Conservation (phyloP, 129 eudicot species). For the Flaveria sonorensis region DNA sequence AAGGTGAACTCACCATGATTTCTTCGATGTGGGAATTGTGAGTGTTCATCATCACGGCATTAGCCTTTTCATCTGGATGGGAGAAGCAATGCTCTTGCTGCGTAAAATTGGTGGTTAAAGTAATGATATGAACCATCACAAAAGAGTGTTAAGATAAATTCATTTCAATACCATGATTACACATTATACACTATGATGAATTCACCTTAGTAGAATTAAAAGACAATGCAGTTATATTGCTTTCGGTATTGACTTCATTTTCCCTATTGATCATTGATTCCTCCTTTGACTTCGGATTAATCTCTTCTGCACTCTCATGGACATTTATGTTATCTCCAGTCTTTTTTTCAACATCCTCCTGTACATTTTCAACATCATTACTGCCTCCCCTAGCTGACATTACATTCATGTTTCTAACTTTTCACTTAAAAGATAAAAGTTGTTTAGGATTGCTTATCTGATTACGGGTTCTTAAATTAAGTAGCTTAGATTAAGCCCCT, state of each 20-base stretch:
- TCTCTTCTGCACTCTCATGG: neutral
- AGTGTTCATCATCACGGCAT: neutral
- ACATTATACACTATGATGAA: neutral
- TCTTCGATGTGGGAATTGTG: neutral
- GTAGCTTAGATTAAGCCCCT: neutral
- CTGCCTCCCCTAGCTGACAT: neutral
- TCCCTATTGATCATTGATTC: constrained; percentile 18
- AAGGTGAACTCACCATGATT: constrained; percentile 25
- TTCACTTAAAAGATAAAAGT: neutral
- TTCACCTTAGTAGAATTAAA: constrained; percentile 7
- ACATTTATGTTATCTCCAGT: neutral
- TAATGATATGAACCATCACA: neutral
- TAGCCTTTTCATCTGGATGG: neutral
- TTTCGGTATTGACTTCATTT: constrained; percentile 7
- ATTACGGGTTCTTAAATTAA: neutral
- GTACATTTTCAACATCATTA: neutral
- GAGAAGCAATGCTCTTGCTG: constrained; percentile 1
- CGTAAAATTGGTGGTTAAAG: neutral
- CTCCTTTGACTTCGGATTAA: constrained; percentile 9
- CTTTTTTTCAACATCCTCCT: neutral
- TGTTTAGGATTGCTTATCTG: neutral
- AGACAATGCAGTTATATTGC: neutral
- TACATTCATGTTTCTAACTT: neutral
- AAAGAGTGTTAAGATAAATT: neutral
- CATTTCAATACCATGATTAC: neutral